Evolutionary conservation across 805 yeast genomes (phyloP).

Genomic region (Suhomyces emberorum): DNA sequence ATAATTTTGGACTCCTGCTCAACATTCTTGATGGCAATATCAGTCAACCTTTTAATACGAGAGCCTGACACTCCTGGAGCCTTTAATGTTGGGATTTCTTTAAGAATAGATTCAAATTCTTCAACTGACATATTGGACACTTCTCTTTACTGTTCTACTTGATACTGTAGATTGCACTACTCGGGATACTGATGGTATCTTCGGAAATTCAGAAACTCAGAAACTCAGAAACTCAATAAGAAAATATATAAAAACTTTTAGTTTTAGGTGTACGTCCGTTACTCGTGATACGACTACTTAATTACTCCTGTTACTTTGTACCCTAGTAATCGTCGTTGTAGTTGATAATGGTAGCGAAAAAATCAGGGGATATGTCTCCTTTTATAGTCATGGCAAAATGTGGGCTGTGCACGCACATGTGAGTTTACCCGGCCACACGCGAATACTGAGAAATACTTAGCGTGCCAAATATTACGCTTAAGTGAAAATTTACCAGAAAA

Average conservation of each 20-base stretch:
- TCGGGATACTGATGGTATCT: neutral
- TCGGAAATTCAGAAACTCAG: no score
- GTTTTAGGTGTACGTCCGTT: neutral
- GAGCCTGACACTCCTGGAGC: conserved; percentile 96
- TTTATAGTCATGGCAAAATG: neutral
- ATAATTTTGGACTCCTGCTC: conserved; percentile 54
- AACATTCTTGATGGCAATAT: conserved; percentile 70
- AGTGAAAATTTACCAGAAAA: conserved; percentile 12
- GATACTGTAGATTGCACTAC: conserved; percentile 1
- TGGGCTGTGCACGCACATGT: no score
- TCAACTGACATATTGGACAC: conserved; percentile 36
- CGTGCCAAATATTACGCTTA: conserved; percentile 12
- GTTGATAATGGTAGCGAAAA: neutral
- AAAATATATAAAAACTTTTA: neutral
- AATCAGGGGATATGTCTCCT: neutral
- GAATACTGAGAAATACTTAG: neutral
- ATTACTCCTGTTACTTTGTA: no score
- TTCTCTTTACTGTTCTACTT: neutral
- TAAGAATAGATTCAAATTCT: conserved; percentile 46
- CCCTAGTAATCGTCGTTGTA: no score
- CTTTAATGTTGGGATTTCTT: conserved; percentile 55
- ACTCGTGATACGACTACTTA: neutral
- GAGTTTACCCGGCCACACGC: neutral
- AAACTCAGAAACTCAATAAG: neutral
- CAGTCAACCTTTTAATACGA: conserved; percentile 83